Conservation (phyloP, 495 filamentous ascomycete species). For the Lasiosphaeria hispida region DNA sequence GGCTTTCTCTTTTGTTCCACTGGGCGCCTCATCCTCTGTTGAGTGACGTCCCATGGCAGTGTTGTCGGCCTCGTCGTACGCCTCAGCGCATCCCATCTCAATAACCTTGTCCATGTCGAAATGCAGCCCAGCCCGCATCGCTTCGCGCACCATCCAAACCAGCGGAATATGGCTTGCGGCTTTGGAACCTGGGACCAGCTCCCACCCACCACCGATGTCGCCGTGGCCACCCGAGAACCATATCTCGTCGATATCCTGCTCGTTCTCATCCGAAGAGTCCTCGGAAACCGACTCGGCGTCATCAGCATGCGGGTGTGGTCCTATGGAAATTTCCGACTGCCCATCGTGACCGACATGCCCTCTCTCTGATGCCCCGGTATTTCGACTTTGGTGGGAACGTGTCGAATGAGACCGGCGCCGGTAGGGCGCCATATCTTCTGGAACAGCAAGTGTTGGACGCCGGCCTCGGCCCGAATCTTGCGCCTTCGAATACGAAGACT, state of each 20-base stretch:
- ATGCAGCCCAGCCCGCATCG: slow-evolving; percentile 66
- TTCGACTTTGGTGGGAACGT: slow-evolving; percentile 11
- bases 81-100: slow-evolving; percentile 56
- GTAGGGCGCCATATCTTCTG: slow-evolving; percentile 36
- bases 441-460: slow-evolving; percentile 13
- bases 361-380: slow-evolving; percentile 11
- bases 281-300: slow-evolving; percentile 24
- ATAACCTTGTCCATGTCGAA: slow-evolving; percentile 69
- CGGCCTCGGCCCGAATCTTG: slow-evolving; percentile 18
- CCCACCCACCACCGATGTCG: slow-evolving; percentile 86
- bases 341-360: slow-evolving; percentile 21
- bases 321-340: slow-evolving; percentile 26
- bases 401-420: slow-evolving; percentile 45
- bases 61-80: slow-evolving; percentile 20
- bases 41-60: neutral
- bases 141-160: slow-evolving; percentile 83
- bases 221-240: slow-evolving; percentile 85
- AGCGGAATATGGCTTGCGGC: slow-evolving; percentile 72
- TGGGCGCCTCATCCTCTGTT: neutral
- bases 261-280: slow-evolving; percentile 56
- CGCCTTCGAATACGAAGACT: neutral
- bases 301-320: slow-evolving; percentile 26
- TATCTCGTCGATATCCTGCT: slow-evolving; percentile 76
- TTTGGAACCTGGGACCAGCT: slow-evolving; percentile 52
- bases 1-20: neutral